Evolutionary conservation across 2,329 filamentous ascomycete genomes (phyloP).

Genomic region (Zarea fungicola): DNA sequence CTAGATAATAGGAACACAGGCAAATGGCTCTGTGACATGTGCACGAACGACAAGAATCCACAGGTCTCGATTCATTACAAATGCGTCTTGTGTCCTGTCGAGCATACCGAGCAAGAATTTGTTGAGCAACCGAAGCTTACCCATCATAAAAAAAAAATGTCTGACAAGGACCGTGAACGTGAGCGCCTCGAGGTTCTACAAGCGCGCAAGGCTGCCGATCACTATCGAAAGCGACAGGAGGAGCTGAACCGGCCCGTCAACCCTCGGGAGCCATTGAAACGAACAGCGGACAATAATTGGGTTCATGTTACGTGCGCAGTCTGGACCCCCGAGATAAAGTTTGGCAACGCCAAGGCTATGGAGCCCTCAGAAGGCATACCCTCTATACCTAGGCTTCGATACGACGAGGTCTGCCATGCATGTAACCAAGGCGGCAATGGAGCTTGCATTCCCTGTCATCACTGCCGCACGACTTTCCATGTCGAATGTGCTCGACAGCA

Average conservation of each 20-base stretch:
- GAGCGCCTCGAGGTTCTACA: constrained; percentile 82
- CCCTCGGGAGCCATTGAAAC: constrained; percentile 86
- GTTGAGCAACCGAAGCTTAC: constrained; percentile 59
- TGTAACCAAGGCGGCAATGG: constrained; percentile 65
- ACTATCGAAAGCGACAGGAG: constrained; percentile 76
- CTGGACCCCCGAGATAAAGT: constrained; percentile 89
- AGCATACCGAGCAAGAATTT: constrained; percentile 74
- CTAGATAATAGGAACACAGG: constrained; percentile 59
- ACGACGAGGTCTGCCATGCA: constrained; percentile 73
- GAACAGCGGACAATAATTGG: constrained; percentile 96
- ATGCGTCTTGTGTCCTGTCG: constrained; percentile 85
- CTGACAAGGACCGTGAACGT: constrained; percentile 83
- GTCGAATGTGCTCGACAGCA: constrained; percentile 85
- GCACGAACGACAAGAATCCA: constrained; percentile 86
- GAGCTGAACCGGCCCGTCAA: constrained; percentile 76
- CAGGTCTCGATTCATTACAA: constrained; percentile 91
- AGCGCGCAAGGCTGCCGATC: constrained; percentile 71
- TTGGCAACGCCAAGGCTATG: constrained; percentile 75
- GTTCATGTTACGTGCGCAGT: constrained; percentile 91
- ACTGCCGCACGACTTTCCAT: constrained; percentile 66
- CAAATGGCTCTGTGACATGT: constrained; percentile 97
- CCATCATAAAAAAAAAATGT: constrained; percentile 73
- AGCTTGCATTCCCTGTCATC: constrained; percentile 79
- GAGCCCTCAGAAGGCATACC: constrained; percentile 88
- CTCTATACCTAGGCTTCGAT: constrained; percentile 67